A percentile compares a stretch with the other conserved stretches of the same genome.
These are phyloP conservation scores for Fagus crenata DNA, from an alignment of 306 rosid genomes.

Conservation along the genomic window DNA sequence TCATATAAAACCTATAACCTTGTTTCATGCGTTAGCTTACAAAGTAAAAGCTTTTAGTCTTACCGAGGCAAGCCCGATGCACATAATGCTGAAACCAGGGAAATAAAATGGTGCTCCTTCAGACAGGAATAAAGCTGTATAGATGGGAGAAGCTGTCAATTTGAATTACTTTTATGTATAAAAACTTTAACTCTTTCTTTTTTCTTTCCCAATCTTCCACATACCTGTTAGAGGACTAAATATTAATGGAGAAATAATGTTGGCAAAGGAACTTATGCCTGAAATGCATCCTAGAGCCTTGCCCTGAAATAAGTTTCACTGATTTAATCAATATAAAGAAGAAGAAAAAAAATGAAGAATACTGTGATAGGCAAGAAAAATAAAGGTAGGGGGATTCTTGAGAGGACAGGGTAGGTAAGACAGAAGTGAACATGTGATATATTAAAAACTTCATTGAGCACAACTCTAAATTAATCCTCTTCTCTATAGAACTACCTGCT, in stretches of 20 bases:
- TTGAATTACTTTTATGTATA: not conserved
- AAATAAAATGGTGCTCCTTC: constrained; percentile 74
- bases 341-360: not conserved
- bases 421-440: not conserved
- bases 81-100: constrained; percentile 89
- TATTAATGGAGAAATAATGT: constrained; percentile 66
- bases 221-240: constrained; percentile 88
- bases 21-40: not conserved
- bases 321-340: not conserved
- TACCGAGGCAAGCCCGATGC: constrained; percentile 63
- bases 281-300: constrained; percentile 89
- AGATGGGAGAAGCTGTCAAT: constrained; percentile 22
- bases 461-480: not conserved
- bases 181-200: not conserved
- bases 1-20: not conserved
- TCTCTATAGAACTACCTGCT: constrained; percentile 55
- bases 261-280: constrained; percentile 72
- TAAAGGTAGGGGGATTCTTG: too few species aligned
- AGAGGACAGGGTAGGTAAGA: not conserved
- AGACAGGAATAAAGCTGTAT: constrained; percentile 78
- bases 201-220: not conserved
- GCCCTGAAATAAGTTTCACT: constrained; percentile 47
- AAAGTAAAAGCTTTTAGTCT: not conserved
- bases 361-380: not conserved
- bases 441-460: not conserved